Conservation (phyloP, 371 early-diverging fungal species). For the Funneliformis caledonium region DNA sequence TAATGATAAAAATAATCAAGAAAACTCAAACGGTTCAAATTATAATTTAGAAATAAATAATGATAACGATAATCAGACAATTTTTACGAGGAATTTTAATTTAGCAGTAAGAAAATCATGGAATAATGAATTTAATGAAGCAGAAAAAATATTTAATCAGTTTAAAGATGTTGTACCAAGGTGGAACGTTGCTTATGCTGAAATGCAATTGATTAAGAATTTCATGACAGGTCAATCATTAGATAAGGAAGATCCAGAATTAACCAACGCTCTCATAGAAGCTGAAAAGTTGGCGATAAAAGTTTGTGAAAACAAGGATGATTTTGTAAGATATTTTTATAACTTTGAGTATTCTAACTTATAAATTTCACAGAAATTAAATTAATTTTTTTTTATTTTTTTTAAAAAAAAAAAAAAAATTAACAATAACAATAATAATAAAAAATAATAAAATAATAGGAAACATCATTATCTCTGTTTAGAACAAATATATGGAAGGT, state of each 20-base stretch:
- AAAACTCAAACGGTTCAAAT: not conserved
- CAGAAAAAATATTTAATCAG: slow-evolving; percentile 44
- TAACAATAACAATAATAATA: not conserved
- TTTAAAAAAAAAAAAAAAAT: not conserved
- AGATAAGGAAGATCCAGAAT: slow-evolving; percentile 30
- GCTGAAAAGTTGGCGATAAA: slow-evolving; percentile 36
- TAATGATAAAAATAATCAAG: no score
- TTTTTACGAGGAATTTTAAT: slow-evolving; percentile 7
- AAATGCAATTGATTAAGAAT: slow-evolving; percentile 41
- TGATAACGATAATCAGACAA: not conserved
- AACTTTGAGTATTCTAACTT: not conserved
- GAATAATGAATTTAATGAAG: slow-evolving; percentile 49
- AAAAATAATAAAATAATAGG: not conserved
- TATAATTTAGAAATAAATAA: not conserved
- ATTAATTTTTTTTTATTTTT: not conserved
- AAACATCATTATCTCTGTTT: slow-evolving; percentile 20
- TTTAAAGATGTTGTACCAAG: slow-evolving; percentile 43
- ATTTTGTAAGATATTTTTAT: slow-evolving; percentile 1
- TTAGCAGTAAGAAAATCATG: slow-evolving; percentile 39
- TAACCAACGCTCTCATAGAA: slow-evolving; percentile 15
- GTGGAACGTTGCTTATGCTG: slow-evolving; percentile 48
- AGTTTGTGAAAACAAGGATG: slow-evolving; percentile 31
- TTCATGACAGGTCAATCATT: slow-evolving; percentile 21
- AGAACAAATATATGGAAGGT: slow-evolving; percentile 44
- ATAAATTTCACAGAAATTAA: not conserved